A percentile compares a stretch with the other conserved stretches of the same genome.
These are phyloP conservation scores for Ceratocystis huliohia DNA, from an alignment of 2,329 filamentous ascomycete genomes.

Conservation along the genomic window DNA sequence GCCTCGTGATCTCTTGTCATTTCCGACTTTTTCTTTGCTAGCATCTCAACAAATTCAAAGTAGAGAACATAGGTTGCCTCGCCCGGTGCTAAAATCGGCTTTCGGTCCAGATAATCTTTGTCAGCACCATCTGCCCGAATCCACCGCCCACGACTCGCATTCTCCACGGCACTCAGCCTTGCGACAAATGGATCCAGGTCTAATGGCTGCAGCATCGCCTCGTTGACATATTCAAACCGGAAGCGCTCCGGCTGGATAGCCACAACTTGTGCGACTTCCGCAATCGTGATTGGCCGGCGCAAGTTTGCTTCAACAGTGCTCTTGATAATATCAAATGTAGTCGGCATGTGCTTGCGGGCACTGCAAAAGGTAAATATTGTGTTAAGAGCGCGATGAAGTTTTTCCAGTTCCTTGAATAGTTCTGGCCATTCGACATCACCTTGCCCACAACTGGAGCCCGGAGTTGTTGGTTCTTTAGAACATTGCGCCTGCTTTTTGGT, in stretches of 20 bases:
- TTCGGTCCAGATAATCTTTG: neutral
- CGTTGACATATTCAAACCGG: constrained; percentile 76
- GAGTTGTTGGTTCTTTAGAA: neutral
- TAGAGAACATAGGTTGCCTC: constrained; percentile 52
- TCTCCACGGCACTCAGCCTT: neutral
- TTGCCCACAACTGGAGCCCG: neutral
- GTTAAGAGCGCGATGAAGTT: constrained; percentile 74
- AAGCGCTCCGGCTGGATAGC: constrained; percentile 65
- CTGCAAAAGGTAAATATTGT: constrained; percentile 91
- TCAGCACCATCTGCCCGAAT: constrained; percentile 10
- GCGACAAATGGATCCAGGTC: constrained; percentile 29
- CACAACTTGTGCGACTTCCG: constrained; percentile 73
- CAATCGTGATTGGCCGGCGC: constrained; percentile 53
- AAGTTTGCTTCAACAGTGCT: constrained; percentile 74
- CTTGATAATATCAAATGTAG: constrained; percentile 81
- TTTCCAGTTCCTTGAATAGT: constrained; percentile 57
- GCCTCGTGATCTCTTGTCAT: neutral
- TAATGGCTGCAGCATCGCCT: constrained; percentile 68
- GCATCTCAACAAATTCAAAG: constrained; percentile 82
- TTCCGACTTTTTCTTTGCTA: neutral
- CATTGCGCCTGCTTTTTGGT: neutral
- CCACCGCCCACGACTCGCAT: constrained; percentile 2
- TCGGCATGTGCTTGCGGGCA: constrained; percentile 80
- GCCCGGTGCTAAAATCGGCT: neutral
- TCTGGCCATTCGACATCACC: constrained; percentile 50